Evolutionary conservation across 768 basidiomycete species (phyloP).

Genomic region (Obba rivulosa): DNA sequence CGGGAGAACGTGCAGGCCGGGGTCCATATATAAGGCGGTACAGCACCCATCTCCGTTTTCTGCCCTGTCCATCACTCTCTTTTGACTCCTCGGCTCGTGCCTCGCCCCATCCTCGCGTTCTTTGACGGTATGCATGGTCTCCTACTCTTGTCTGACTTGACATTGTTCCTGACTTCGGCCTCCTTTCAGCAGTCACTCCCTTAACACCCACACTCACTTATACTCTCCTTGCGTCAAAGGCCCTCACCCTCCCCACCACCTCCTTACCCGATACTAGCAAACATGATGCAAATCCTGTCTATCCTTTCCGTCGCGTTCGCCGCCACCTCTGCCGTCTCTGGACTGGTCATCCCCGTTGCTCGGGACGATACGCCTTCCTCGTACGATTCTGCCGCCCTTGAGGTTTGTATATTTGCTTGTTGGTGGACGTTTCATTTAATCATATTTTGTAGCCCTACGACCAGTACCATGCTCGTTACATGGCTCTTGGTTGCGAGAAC

Average conservation of each 20-base stretch:
- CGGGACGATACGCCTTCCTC: slow-evolving; percentile 40
- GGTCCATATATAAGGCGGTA: slow-evolving; percentile 7
- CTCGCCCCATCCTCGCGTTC: slow-evolving; percentile 13
- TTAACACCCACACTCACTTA: slow-evolving; percentile 14
- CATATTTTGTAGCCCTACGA: slow-evolving; percentile 41
- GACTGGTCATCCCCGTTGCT: slow-evolving; percentile 33
- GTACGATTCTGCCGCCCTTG: slow-evolving; percentile 34
- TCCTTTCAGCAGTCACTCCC: slow-evolving; percentile 20
- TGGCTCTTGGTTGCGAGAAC: slow-evolving; percentile 42
- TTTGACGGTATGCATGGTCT: slow-evolving; percentile 17
- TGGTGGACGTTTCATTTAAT: slow-evolving; percentile 1
- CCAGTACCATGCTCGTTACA: slow-evolving; percentile 57
- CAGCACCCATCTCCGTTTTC: neutral
- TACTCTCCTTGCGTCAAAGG: slow-evolving; percentile 20
- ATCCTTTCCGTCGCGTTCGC: slow-evolving; percentile 43
- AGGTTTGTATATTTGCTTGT: slow-evolving; percentile 23
- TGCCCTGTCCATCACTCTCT: slow-evolving; percentile 19
- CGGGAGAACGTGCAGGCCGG: neutral
- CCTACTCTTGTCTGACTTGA: slow-evolving; percentile 1
- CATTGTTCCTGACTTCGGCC: slow-evolving; percentile 1
- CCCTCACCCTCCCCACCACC: neutral
- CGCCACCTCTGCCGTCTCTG: slow-evolving; percentile 30
- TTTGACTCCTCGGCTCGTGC: slow-evolving; percentile 9
- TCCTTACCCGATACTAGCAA: neutral
- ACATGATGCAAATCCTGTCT: slow-evolving; percentile 27